Base-by-base conservation (phyloP, 441 rosid genomes). In the Eruca vesicaria region DNA sequence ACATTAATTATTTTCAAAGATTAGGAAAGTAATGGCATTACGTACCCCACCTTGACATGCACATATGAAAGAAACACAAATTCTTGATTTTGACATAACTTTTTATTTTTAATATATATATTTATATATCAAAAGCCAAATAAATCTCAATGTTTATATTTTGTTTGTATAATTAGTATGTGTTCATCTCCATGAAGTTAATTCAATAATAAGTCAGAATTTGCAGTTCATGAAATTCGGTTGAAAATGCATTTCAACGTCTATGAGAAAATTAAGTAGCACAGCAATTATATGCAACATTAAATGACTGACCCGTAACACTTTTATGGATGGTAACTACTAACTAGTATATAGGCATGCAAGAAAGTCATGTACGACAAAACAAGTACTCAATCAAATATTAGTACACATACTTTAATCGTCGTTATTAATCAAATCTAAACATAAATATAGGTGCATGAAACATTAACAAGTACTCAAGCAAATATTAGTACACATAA, bases 281-380 rank as follows among this genome's bases (percentile, higher is more conserved):
- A 29, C 32, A 29, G 7, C 7, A 5, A 29, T 29, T 29, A 29
- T 4, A 29, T 29, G 5, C 0, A 3, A 29, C 32, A 29, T 29
- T 29, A 29, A 29, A 29, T 76, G 71, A 38, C 9, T 68, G 33
- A 59, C 71, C 67, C 50, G n/a, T 23, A 7, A 56, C 36, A 62
- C 19, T 28, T 57, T 7, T 38, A 56, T 32, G 33, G 65, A 38
- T 62, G 21, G 50, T 75, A 57, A 32, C 69, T 28, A 36, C 11
- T 14, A 33, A 63, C 12, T 28, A 21, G 32, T 26, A 15, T 3
- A 0, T 57, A 18, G 41, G 38, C 29, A 29, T 66, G 70, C 52
- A 60, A 31, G 32, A 20, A 21, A 3, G n/a, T n/a, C 33, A 26
- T 26, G 23, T 29, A 32, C 20, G n/a, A 71, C 36, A 36, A 53